Evolutionary conservation across 73 alveolate species (phyloP), one percentile per base, ranked within the genome.

Genomic region (Paramecium sexaurelia): DNA sequence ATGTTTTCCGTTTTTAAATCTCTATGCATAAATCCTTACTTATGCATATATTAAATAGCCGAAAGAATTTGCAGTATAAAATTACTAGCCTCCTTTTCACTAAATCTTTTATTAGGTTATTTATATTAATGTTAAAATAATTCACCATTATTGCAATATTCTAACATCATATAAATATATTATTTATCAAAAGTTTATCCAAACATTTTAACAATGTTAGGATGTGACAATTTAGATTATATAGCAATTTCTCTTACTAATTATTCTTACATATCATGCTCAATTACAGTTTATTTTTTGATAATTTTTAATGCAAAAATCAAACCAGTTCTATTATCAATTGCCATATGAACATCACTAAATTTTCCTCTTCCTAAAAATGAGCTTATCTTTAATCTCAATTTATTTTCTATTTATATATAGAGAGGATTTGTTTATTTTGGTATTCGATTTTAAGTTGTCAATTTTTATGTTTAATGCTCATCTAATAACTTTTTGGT

Each of bases 1-100:
- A 78, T 78, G 40, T 91, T 91, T 91, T 91, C 95, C 0, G 95
- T 92, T 82, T 91, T 91, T 32, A 91, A 26, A 35, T 91, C 95
- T 55, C 95, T 29, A 91, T 97, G 99, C 84, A 98, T 96, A 20
- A 95, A 94, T 20, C 98, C 95, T 32, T 92, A 93, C 2, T 92
- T 33, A 82, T 97, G 99, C 98, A 96, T 96, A 33, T 55, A 92
- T 55, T 87, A 37, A 67, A 97, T 61, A n/a, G 96, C 99, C 47
- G 85, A 86, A 7, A 94, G 71, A 1, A 97, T 92, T 57, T 96
- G 24, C 40, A 39, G 8, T 78, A 78, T 43, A 45, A 29, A 78
- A 22, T 56, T 17, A 22, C 90, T 43, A 5, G 90, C 90, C 41
- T 22, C 71, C 11, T 39, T 29, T 11, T 78, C 90, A 43, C 36